phyloP scores from a whole-genome alignment of 2,329 filamentous ascomycete genomes.

The Ophiostoma ips region DNA sequence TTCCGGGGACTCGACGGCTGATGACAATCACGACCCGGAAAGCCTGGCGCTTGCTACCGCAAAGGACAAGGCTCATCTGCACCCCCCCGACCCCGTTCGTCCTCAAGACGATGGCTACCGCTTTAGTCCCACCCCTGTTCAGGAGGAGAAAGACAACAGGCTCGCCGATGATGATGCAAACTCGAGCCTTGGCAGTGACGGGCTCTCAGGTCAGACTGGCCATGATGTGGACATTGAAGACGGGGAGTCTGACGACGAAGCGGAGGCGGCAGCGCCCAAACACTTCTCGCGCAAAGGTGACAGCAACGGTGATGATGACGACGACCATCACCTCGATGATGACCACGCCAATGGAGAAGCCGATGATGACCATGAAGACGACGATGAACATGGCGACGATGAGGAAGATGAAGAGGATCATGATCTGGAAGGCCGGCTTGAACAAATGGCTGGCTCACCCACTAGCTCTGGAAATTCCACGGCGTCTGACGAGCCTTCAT shows the following conservation, averaged over 20 bases:
- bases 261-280: slow-evolving; percentile 15
- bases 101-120: too few relatives aligned
- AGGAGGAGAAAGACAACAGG: too few relatives aligned
- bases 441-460: slow-evolving; percentile 46
- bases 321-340: slow-evolving; percentile 23
- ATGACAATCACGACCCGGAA: too few relatives aligned
- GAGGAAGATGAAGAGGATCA: slow-evolving; percentile 35
- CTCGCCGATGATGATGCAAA: neutral
- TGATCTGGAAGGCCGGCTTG: neutral
- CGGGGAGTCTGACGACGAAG: slow-evolving; percentile 3
- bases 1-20: too few relatives aligned
- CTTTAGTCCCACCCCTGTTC: too few relatives aligned
- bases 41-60: too few relatives aligned
- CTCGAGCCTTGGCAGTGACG: neutral
- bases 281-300: neutral
- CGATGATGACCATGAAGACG: slow-evolving; percentile 31
- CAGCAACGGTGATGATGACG: slow-evolving; percentile 15
- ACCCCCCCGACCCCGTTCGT: too few relatives aligned
- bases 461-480: slow-evolving; percentile 52
- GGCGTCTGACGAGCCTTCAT: slow-evolving; percentile 45
- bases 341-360: slow-evolving; percentile 31
- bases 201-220: neutral
- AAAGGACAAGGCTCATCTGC: too few relatives aligned
- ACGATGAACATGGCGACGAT: slow-evolving; percentile 36
- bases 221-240: neutral